phyloP scores from a whole-genome alignment of 192 early-diverging fungal genomes.

The Backusella tarrabulga region DNA sequence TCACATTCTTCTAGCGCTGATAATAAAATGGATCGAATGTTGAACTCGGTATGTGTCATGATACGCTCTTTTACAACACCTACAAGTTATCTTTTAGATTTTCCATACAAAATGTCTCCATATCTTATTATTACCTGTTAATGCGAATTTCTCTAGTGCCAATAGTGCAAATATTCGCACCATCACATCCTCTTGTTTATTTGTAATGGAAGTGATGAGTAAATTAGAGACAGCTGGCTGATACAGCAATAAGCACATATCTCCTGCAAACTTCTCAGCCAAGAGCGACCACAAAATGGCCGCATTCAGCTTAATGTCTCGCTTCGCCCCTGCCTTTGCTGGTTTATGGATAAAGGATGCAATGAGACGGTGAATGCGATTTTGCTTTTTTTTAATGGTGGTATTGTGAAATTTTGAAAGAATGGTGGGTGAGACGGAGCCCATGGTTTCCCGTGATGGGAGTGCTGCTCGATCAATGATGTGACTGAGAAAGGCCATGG shows the following conservation, averaged over 20 bases:
- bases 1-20: conserved; percentile 20
- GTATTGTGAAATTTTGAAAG: conserved; percentile 30
- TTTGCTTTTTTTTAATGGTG: conserved; percentile 16
- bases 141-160: conserved; percentile 56
- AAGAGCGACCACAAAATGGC: conserved; percentile 53
- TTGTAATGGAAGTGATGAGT: conserved; percentile 40
- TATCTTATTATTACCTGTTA: conserved; percentile 45
- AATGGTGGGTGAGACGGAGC: conserved; percentile 40
- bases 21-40: conserved; percentile 8
- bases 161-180: conserved; percentile 53
- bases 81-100: background rate
- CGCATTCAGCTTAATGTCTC: conserved; percentile 37
- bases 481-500: conserved; percentile 54
- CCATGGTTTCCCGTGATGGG: conserved; percentile 51
- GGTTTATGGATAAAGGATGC: background rate
- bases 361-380: conserved; percentile 6
- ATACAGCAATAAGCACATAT: conserved; percentile 48
- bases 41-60: background rate
- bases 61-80: conserved; percentile 15
- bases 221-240: conserved; percentile 45
- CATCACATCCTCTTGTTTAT: conserved; percentile 34
- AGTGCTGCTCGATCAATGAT: conserved; percentile 57
- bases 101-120: background rate
- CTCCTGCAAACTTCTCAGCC: conserved; percentile 53
- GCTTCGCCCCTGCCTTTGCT: background rate